phyloP scores from a whole-genome alignment of 2,329 filamentous ascomycete genomes.

The Pseudodiploospora longispora region DNA sequence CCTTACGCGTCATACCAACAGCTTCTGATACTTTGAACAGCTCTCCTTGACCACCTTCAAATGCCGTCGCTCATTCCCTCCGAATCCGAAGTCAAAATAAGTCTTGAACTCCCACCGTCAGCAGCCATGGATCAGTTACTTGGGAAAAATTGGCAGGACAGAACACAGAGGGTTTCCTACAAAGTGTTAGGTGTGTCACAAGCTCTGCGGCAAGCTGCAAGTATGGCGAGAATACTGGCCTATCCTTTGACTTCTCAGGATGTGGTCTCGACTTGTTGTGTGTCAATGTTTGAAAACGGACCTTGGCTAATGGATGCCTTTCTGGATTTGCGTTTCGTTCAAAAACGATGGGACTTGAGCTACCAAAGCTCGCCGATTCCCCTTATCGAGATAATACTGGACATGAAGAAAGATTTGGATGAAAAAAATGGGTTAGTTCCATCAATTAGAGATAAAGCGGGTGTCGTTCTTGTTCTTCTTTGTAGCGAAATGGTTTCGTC shows the following conservation, averaged over 20 bases:
- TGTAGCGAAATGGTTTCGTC: constrained; percentile 32
- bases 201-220: constrained; percentile 37
- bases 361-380: constrained; percentile 23
- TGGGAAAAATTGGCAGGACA: constrained; percentile 14
- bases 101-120: constrained; percentile 30
- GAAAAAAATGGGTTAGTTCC: constrained; percentile 9
- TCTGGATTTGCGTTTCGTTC: constrained; percentile 32
- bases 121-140: constrained; percentile 29
- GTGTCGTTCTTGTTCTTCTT: constrained; percentile 31
- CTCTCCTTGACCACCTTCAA: constrained; percentile 26
- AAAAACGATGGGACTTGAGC: constrained; percentile 28
- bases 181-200: constrained; percentile 31
- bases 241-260: constrained; percentile 29
- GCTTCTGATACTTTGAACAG: constrained; percentile 13
- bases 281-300: constrained; percentile 30
- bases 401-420: constrained; percentile 20
- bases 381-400: constrained; percentile 29
- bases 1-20: background rate
- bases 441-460: constrained; percentile 27
- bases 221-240: constrained; percentile 36
- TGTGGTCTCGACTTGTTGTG: constrained; percentile 20
- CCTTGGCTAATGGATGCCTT: constrained; percentile 44
- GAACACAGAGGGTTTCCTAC: constrained; percentile 29
- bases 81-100: constrained; percentile 18
- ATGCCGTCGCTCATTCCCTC: constrained; percentile 19